phyloP scores from a whole-genome alignment of 768 basidiomycete genomes.

The Suillus variegatus region DNA sequence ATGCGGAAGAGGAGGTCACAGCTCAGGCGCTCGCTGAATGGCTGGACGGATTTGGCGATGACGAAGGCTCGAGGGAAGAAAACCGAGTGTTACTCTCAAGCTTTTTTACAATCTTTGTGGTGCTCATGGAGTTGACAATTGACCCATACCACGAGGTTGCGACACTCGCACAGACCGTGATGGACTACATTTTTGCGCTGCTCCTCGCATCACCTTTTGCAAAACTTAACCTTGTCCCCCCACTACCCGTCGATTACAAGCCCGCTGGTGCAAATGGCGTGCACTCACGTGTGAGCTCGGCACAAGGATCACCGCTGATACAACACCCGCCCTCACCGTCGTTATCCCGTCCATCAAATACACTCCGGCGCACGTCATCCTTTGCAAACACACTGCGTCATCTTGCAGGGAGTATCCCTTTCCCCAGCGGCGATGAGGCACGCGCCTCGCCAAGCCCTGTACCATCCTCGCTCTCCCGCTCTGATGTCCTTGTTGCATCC shows the following conservation, averaged over 20 bases:
- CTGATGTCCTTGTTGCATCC: constrained; percentile 44
- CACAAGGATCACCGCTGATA: constrained; percentile 49
- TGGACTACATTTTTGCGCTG: constrained; percentile 91
- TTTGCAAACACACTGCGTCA: constrained; percentile 76
- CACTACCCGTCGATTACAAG: constrained; percentile 40
- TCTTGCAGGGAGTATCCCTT: constrained; percentile 69
- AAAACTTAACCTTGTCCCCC: constrained; percentile 57
- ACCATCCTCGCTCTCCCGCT: constrained; percentile 22
- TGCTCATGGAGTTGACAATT: constrained; percentile 85
- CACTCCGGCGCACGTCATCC: constrained; percentile 75
- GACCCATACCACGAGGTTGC: constrained; percentile 95
- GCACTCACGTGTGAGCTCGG: constrained; percentile 47
- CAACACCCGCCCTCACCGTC: constrained; percentile 49
- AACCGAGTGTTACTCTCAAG: constrained; percentile 85
- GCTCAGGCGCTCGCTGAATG: constrained; percentile 75
- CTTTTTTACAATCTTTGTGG: constrained; percentile 90
- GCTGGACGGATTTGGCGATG: constrained; percentile 68
- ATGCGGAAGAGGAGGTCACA: constrained; percentile 67
- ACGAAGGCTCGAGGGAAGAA: constrained; percentile 69
- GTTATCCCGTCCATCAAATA: constrained; percentile 56
- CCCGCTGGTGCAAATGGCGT: constrained; percentile 32
- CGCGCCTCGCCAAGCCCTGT: constrained; percentile 39
- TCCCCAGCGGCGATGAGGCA: constrained; percentile 63
- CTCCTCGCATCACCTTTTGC: constrained; percentile 89
- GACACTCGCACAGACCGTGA: constrained; percentile 83